Base-by-base conservation (phyloP, 2,329 filamentous ascomycete species). In the Beauveria rudraprayagi region DNA sequence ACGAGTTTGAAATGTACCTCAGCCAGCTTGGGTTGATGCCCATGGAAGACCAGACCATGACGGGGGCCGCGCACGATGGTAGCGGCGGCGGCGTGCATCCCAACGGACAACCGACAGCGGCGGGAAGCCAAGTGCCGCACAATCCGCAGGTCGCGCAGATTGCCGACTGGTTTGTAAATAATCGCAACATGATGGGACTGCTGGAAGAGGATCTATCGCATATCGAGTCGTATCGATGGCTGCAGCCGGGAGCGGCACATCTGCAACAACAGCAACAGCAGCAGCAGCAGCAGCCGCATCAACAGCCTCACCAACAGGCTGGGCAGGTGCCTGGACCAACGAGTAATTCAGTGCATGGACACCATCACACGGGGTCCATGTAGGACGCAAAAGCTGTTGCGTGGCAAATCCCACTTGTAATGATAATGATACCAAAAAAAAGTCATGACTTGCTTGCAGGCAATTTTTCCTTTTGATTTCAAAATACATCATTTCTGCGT, bases 81-180 rank as follows among this genome's bases (percentile, higher is more conserved):
- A 67, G 66, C 24, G 54, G 26, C 48, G 67, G 66, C 62, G 17
- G 52, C 54, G 16, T 61, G 64, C n/a, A 62, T 6, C 60, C n/a
- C 61, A 66, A 7, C 34, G 56, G 28, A 37, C 34, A 37, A 37
- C 34, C 57, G 67, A 65, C 26, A 5, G 16, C 37, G 5, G 56
- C 40, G 5, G 46, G 7, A 5, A 34, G 58, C 1, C 51, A 54
- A 19, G 63, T 64, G 5, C 59, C 63, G 3, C 69, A 71, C n/a
- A 70, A 60, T 60, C 65, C 69, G 8, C 73, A 72, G 62, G 67
- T 70, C n/a, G 66, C 78, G 37, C 80, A 84, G 51, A 71, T 88
- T 62, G 82, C 82, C 2, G 84, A 86, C 63, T 88, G 85, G 85
- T 88, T 87, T 65, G 84, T 82, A 3, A 83, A 85, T 1, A 88